Conservation (phyloP, 129 eudicot species). For the Kitagawia praeruptora region DNA sequence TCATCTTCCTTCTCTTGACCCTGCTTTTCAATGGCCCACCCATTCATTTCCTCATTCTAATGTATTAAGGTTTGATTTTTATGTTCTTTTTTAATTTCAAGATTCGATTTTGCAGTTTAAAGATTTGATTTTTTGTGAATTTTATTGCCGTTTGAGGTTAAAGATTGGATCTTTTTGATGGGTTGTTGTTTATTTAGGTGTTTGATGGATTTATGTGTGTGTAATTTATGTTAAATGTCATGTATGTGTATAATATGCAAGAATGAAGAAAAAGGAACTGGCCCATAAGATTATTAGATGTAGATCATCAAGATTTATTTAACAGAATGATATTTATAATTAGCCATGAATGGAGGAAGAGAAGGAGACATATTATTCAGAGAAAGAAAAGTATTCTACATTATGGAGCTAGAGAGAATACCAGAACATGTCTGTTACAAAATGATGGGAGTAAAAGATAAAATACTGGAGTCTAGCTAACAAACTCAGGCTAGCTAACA, state of each 20-base stretch:
- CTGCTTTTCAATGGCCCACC: slow-evolving; percentile 38
- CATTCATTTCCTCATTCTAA: slow-evolving; percentile 23
- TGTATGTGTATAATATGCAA: neutral
- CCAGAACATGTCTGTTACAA: too few species aligned
- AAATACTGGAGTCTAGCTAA: too few species aligned
- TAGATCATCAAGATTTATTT: too few species aligned
- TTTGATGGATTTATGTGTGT: neutral
- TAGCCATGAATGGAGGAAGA: too few species aligned
- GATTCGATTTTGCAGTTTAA: neutral
- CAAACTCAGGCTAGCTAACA: too few species aligned
- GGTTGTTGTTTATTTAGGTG: neutral
- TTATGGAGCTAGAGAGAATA: too few species aligned
- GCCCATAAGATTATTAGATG: neutral
- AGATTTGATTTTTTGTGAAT: neutral
- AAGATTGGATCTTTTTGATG: neutral
- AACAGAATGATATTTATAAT: too few species aligned
- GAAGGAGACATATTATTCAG: too few species aligned
- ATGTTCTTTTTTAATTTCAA: neutral
- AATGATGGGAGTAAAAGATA: too few species aligned
- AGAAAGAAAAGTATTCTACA: too few species aligned
- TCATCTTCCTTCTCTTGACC: slow-evolving; percentile 43
- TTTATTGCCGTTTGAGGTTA: neutral
- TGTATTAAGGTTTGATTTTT: slow-evolving; percentile 26
- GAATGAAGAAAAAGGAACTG: neutral
- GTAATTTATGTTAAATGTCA: neutral